These are phyloP conservation scores for Pilaira anomala DNA, from an alignment of 192 early-diverging fungal species.

Conservation along the genomic window DNA sequence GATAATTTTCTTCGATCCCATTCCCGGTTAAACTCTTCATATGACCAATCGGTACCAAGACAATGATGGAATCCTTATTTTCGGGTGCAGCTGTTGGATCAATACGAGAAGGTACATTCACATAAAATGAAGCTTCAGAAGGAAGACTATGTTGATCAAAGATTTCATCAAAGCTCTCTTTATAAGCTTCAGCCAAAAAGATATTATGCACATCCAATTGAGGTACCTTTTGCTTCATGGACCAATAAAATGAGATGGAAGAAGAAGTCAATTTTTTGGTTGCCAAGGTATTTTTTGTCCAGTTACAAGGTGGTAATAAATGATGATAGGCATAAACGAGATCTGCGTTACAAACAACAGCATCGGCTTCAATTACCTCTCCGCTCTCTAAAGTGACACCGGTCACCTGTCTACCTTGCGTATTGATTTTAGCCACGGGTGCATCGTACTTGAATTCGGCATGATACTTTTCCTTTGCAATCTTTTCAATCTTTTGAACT, in stretches of 20 bases:
- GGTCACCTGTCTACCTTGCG: slow-evolving; percentile 26
- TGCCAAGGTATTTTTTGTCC: slow-evolving; percentile 28
- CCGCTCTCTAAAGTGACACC: slow-evolving; percentile 48
- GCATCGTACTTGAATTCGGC: slow-evolving; percentile 41
- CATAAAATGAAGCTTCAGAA: slow-evolving; percentile 51
- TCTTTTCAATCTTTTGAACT: slow-evolving; percentile 36
- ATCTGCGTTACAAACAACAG: slow-evolving; percentile 57
- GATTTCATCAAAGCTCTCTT: slow-evolving; percentile 51
- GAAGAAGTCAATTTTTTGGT: slow-evolving; percentile 50
- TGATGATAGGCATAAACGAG: slow-evolving; percentile 50
- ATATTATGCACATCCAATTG: slow-evolving; percentile 54
- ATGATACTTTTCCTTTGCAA: slow-evolving; percentile 40
- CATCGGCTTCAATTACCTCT: slow-evolving; percentile 42
- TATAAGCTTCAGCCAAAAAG: slow-evolving; percentile 51
- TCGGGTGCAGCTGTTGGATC: slow-evolving; percentile 47
- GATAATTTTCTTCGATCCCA: slow-evolving; percentile 8
- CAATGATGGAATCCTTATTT: slow-evolving; percentile 44
- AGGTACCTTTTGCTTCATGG: slow-evolving; percentile 39
- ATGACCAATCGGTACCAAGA: slow-evolving; percentile 54
- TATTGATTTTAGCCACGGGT: slow-evolving; percentile 45
- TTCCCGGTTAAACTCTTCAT: slow-evolving; percentile 21
- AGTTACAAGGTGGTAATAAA: slow-evolving; percentile 43
- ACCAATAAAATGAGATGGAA: slow-evolving; percentile 55
- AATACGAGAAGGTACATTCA: slow-evolving; percentile 53
- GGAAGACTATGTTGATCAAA: slow-evolving; percentile 45